Evolutionary conservation across 2,329 filamentous ascomycete genomes (phyloP).

Genomic region (Rhinocladiella similis): DNA sequence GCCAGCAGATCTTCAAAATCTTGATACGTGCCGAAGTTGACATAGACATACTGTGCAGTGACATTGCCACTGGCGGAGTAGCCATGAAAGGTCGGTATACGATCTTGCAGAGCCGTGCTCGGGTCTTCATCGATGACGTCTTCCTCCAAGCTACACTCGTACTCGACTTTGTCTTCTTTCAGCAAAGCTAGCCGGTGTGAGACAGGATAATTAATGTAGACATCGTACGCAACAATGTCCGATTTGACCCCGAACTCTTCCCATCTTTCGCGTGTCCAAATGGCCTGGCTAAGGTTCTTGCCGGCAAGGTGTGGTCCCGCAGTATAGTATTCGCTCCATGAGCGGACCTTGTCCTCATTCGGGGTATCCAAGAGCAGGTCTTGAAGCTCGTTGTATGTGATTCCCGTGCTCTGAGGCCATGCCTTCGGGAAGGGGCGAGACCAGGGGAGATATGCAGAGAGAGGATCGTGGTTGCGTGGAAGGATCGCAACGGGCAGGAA

Average conservation of each 20-base stretch:
- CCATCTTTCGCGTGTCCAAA: slow-evolving; percentile 76
- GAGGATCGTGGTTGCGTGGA: slow-evolving; percentile 35
- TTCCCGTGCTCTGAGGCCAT: slow-evolving; percentile 46
- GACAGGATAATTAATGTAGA: slow-evolving; percentile 75
- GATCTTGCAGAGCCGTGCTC: slow-evolving; percentile 69
- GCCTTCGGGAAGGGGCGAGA: slow-evolving; percentile 39
- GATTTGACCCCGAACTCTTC: slow-evolving; percentile 65
- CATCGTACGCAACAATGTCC: slow-evolving; percentile 68
- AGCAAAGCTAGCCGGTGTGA: slow-evolving; percentile 70
- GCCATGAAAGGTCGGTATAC: slow-evolving; percentile 89
- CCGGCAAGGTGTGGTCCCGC: slow-evolving; percentile 74
- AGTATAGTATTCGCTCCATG: slow-evolving; percentile 80
- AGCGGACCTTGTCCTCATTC: slow-evolving; percentile 56
- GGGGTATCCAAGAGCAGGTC: slow-evolving; percentile 57
- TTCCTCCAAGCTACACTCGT: slow-evolving; percentile 78
- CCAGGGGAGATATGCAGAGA: slow-evolving; percentile 44
- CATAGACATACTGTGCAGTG: slow-evolving; percentile 81
- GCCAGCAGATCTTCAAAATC: slow-evolving; percentile 81
- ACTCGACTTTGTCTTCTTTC: slow-evolving; percentile 61
- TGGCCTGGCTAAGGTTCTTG: slow-evolving; percentile 73
- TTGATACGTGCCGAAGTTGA: slow-evolving; percentile 83
- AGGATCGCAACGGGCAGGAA: slow-evolving; percentile 42
- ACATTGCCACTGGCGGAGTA: slow-evolving; percentile 93
- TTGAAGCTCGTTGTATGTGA: slow-evolving; percentile 57
- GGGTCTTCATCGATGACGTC: slow-evolving; percentile 81